Base-by-base conservation (phyloP, 345 rosid species). In the Stellera chamaejasme region DNA sequence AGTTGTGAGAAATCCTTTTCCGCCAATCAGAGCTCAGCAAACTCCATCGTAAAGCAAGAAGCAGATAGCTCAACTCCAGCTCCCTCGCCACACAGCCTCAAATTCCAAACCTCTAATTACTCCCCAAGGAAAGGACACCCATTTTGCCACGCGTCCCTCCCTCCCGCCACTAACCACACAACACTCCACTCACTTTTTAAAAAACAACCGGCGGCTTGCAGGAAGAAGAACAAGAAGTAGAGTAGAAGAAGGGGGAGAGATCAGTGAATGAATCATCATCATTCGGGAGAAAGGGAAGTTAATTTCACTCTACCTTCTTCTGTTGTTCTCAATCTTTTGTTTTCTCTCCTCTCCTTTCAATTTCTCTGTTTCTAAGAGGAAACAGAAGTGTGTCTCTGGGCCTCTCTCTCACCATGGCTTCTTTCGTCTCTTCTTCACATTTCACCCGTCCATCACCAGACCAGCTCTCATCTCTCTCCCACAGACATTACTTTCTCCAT, bases 381-480 rank as follows among this genome's bases (percentile, higher is more conserved):
- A 66, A 66, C 65, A 49, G 61, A 47, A 64, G 58, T 27, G 61
- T 66, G 69, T 73, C 71, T 45, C 66, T 46, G 2, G 12, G 52
- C 42, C 58, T 11, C 26, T 16, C 10, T 16, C 53, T 32, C 41
- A 27, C 49, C 71, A 89, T 89, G 95, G 96, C 95, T 71, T 89
- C 82, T 54, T 55, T 89, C 47, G 77, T 89, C 5, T 82, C 80
- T 51, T 81, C 96, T 2, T 78, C 87, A 3, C 39, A 32, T 32
- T 87, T 84, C 77, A 77, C 89, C 55, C 60, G 85, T 13, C 77
- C 83, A 23, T 62, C 84, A 71, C 66, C 79, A 46, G 86, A 81
- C 60, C 96, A 80, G 11, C 84, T 93, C 52, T 76, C 90, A 56
- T 79, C 90, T n/a, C 71, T 78, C 65, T 75, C 91, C n/a, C 85